A percentile compares a stretch with the other conserved stretches of the same genome.
phyloP scores from a whole-genome alignment of 2,329 filamentous ascomycete species.

The Fusarium chuoi region DNA sequence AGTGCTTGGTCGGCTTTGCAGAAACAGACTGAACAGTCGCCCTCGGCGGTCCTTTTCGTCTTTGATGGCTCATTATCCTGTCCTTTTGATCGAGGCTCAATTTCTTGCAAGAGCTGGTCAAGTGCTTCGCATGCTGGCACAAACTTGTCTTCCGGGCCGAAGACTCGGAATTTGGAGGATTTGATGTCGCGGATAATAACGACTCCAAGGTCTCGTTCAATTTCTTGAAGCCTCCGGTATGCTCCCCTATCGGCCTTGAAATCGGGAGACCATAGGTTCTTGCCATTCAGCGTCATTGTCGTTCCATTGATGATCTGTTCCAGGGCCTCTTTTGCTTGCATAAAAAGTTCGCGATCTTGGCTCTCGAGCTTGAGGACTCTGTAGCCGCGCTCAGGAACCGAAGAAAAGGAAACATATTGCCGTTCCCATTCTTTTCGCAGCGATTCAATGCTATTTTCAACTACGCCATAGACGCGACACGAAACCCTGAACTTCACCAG shows the following conservation, averaged over 20 bases:
- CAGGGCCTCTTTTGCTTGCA: background rate
- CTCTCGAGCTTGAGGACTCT: constrained; percentile 22
- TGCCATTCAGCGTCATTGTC: constrained; percentile 6
- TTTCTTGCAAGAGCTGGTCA: constrained; percentile 41
- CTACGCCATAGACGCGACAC: constrained; percentile 46
- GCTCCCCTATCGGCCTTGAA: background rate
- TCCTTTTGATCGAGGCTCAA: background rate
- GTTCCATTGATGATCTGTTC: constrained; percentile 7
- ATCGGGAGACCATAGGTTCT: background rate
- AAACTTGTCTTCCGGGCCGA: background rate
- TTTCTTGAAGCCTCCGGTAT: background rate
- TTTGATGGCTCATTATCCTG: rapidly evolving
- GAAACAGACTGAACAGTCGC: constrained; percentile 51
- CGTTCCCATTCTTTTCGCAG: constrained; percentile 45
- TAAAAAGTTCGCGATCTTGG: background rate
- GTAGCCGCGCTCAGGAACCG: constrained; percentile 8
- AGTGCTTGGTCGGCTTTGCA: constrained; percentile 51
- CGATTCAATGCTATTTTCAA: constrained; percentile 44
- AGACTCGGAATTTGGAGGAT: constrained; percentile 6
- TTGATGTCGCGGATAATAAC: constrained; percentile 16
- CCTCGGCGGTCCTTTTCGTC: background rate
- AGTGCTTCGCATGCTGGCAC: constrained; percentile 3
- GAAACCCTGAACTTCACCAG: constrained; percentile 53
- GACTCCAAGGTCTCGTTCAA: constrained; percentile 4
- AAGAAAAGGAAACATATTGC: constrained; percentile 24